A percentile compares a stretch with the other conserved stretches of the same genome.
Evolutionary conservation across 2,329 filamentous ascomycete species (phyloP).

Genomic region (Talaromyces rugulosus): DNA sequence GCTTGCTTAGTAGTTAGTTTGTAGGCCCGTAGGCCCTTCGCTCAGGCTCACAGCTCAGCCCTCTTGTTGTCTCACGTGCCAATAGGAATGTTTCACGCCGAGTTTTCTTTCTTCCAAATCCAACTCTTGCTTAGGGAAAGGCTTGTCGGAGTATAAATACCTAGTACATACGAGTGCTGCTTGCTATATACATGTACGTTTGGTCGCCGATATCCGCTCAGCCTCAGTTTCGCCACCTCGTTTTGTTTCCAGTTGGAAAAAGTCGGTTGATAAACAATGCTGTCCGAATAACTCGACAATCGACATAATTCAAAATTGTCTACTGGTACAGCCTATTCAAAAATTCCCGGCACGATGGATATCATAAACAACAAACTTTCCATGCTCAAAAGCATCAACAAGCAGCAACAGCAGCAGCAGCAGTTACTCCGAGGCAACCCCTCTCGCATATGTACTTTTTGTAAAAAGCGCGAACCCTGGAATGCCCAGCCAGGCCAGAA

Average conservation of each 20-base stretch:
- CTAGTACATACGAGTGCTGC: neutral
- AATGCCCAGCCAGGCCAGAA: constrained; percentile 6
- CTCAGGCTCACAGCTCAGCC: neutral
- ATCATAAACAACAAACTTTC: constrained; percentile 11
- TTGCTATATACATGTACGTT: neutral
- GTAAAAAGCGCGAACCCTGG: constrained; percentile 11
- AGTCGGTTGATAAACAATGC: neutral
- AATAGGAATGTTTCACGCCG: neutral
- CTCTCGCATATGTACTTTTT: constrained; percentile 8
- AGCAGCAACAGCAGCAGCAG: neutral
- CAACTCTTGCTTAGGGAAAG: neutral
- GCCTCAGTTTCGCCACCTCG: neutral
- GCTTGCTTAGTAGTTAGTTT: neutral
- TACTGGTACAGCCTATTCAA: neutral
- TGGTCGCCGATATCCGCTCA: neutral
- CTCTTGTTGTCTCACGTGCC: neutral
- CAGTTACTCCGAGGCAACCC: neutral
- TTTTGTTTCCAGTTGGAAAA: neutral
- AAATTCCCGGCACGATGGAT: neutral
- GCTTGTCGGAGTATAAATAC: neutral
- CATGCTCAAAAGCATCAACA: neutral
- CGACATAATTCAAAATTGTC: neutral
- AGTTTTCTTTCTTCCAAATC: neutral
- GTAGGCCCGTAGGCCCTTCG: neutral
- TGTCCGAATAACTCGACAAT: neutral